A percentile compares a stretch with the other conserved stretches of the same genome.
These are phyloP conservation scores for Yarrowia sp. DNA, from an alignment of 805 yeast genomes.

Conservation along the genomic window DNA sequence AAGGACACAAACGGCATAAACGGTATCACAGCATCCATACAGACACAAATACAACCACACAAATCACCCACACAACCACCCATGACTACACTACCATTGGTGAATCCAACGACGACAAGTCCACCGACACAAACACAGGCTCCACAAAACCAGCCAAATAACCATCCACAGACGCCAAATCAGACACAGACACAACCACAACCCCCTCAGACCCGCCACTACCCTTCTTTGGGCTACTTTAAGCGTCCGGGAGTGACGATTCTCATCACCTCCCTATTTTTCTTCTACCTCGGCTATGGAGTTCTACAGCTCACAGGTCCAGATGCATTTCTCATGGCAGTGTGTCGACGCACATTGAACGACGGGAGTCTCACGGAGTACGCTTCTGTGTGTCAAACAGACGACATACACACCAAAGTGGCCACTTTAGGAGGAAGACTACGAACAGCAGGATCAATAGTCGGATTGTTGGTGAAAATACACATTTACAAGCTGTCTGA, in stretches of 20 bases:
- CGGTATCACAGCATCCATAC: neutral
- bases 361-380: conserved; percentile 7
- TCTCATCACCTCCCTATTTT: conserved; percentile 13
- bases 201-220: neutral
- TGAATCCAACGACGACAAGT: conserved; percentile 1
- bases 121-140: neutral
- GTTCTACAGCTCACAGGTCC: conserved; percentile 7
- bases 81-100: no score
- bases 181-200: neutral
- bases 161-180: neutral
- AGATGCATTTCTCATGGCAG: conserved; percentile 24
- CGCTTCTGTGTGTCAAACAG: conserved; percentile 23
- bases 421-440: conserved; percentile 13
- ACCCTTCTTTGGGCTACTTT: conserved; percentile 10
- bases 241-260: conserved; percentile 24
- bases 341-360: conserved; percentile 17
- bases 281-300: conserved; percentile 35
- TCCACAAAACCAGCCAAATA: neutral
- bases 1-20: no score
- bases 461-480: conserved; percentile 4
- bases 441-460: neutral
- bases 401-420: conserved; percentile 14
- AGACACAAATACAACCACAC: neutral
- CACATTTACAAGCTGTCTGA: conserved; percentile 29
- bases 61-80: neutral